Evolutionary conservation across 164 flowering plant genomes (phyloP).

Genomic region (Kingdonia uniflora): DNA sequence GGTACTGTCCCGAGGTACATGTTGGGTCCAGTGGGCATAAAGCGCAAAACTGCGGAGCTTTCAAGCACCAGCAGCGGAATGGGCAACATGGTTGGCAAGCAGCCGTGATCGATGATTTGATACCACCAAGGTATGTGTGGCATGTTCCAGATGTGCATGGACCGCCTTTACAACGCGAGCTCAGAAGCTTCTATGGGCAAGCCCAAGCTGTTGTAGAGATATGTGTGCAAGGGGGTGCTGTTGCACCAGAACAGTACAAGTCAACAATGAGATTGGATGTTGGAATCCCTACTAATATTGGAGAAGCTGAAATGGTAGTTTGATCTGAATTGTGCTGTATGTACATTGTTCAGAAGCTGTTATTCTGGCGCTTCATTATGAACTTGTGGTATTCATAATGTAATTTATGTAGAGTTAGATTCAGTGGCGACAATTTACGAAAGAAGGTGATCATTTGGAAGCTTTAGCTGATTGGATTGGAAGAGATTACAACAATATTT

Average conservation of each 20-base stretch:
- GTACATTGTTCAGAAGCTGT: too few relatives aligned
- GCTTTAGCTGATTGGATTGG: too few relatives aligned
- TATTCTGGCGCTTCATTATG: too few relatives aligned
- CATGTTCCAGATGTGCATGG: conserved; percentile 74
- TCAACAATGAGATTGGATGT: conserved; percentile 92
- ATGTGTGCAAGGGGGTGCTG: conserved; percentile 93
- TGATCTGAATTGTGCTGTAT: too few relatives aligned
- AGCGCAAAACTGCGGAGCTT: conserved; percentile 92
- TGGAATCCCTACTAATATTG: conserved; percentile 59
- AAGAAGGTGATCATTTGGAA: too few relatives aligned
- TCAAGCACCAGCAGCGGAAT: conserved; percentile 91
- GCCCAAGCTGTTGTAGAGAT: conserved; percentile 95
- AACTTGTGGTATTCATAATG: too few relatives aligned
- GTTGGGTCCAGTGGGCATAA: conserved; percentile 86
- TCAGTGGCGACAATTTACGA: too few relatives aligned
- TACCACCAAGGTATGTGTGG: conserved; percentile 92
- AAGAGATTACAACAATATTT: too few relatives aligned
- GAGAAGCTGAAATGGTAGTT: conserved; percentile 91
- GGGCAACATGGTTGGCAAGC: conserved; percentile 99
- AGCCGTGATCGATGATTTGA: conserved; percentile 74
- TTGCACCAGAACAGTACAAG: conserved; percentile 63
- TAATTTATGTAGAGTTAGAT: too few relatives aligned
- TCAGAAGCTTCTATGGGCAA: conserved; percentile 77
- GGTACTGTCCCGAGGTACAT: conserved; percentile 94
- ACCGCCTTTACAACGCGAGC: conserved; percentile 56